Percentiles rank a stretch among this genome's conserved stretches.
Evolutionary conservation across 2,329 filamentous ascomycete genomes (phyloP).

Genomic region (Didymella segeticola): DNA sequence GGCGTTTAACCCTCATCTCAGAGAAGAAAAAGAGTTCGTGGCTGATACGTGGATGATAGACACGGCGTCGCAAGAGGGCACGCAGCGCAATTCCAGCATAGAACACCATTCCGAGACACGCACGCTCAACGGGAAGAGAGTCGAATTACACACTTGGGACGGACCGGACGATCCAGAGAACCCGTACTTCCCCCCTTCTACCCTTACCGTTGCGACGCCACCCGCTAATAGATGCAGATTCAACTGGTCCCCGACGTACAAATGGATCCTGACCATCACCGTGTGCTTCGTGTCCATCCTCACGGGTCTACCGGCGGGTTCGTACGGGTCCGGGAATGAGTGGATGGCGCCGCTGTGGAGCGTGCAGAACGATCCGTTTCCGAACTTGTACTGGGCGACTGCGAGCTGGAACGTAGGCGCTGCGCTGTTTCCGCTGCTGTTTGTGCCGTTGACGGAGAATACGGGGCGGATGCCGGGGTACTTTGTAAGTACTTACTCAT

Average conservation of each 20-base stretch:
- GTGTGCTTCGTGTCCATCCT: constrained; percentile 54
- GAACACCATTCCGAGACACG: constrained; percentile 13
- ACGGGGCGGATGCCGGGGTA: constrained; percentile 55
- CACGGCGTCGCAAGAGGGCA: constrained; percentile 4
- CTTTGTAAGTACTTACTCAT: constrained; percentile 33
- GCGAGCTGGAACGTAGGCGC: constrained; percentile 52
- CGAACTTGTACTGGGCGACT: constrained; percentile 48
- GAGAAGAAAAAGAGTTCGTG: no score
- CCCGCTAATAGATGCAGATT: constrained; percentile 32
- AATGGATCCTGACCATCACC: constrained; percentile 52
- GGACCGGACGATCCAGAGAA: constrained; percentile 34
- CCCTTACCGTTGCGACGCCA: no score
- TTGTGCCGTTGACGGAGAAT: constrained; percentile 52
- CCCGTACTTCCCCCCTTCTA: constrained; percentile 27
- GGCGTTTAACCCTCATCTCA: no score
- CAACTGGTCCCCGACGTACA: constrained; percentile 51
- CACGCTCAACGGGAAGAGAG: constrained; percentile 28
- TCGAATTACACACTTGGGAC: constrained; percentile 34
- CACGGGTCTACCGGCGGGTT: constrained; percentile 51
- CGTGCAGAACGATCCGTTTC: constrained; percentile 47
- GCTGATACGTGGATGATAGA: not conserved
- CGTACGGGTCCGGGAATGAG: constrained; percentile 47
- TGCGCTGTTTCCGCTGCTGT: constrained; percentile 49
- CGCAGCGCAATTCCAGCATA: constrained; percentile 5
- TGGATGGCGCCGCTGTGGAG: constrained; percentile 47